Evolutionary conservation across 1,139 yeast genomes (phyloP).

Genomic region (Nakaseomyces kungkrabaensis): DNA sequence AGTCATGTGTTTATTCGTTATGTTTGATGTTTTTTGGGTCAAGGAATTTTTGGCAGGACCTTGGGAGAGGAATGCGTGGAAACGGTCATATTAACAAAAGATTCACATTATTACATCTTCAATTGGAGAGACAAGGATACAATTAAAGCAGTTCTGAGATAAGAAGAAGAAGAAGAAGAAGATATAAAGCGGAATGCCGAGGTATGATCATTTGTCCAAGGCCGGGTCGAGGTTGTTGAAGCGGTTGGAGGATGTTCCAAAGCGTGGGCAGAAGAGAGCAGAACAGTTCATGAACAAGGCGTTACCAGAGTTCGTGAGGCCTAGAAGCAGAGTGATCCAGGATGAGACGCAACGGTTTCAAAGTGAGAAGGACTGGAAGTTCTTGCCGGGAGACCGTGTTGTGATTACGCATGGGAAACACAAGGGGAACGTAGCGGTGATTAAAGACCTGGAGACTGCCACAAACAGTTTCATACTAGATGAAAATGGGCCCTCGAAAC

Average conservation of each 20-base stretch:
- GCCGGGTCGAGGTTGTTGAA: conserved; percentile 25
- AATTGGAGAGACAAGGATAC: no score
- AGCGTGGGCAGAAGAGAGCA: conserved; percentile 17
- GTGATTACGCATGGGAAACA: conserved; percentile 57
- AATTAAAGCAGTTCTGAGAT: no score
- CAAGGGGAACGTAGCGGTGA: conserved; percentile 62
- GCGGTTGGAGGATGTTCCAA: conserved; percentile 18
- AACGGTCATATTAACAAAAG: no score
- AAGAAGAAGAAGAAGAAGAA: background rate
- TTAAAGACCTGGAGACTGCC: conserved; percentile 36
- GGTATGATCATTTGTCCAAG: conserved; percentile 22
- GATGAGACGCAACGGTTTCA: conserved; percentile 31
- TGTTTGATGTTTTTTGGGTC: no score
- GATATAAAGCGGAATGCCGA: background rate
- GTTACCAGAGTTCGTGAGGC: conserved; percentile 30
- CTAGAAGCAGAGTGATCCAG: conserved; percentile 25
- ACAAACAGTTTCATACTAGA: conserved; percentile 47
- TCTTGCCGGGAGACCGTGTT: conserved; percentile 54
- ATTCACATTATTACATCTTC: no score
- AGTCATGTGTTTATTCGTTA: no score
- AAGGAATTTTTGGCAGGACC: no score
- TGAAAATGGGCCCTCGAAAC: conserved; percentile 46
- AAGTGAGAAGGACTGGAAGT: conserved; percentile 39
- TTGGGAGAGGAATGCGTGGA: no score
- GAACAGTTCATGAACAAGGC: conserved; percentile 24